These are phyloP conservation scores for Volvox carteri DNA, from an alignment of 163 green algal genomes.

Conservation along the genomic window DNA sequence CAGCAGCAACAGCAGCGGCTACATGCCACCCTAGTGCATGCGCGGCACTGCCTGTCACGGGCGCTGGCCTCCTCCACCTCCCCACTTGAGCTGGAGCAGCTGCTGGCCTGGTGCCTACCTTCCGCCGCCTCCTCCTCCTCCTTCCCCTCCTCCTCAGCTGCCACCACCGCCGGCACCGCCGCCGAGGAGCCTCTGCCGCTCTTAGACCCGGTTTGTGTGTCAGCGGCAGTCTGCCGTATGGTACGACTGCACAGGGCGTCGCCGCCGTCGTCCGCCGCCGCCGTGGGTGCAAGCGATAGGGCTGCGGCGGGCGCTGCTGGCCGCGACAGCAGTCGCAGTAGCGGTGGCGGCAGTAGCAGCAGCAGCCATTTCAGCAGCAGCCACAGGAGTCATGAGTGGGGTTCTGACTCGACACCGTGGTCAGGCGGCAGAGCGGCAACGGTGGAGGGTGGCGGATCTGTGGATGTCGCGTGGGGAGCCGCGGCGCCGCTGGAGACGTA, in stretches of 20 bases:
- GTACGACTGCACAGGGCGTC: neutral
- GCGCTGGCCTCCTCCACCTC: neutral
- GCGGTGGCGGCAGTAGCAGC: neutral
- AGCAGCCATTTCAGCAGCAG: neutral
- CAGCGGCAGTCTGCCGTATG: constrained; percentile 43
- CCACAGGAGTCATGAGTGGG: too few relatives aligned
- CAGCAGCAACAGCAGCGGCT: neutral
- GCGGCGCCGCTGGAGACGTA: neutral
- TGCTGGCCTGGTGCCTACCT: neutral
- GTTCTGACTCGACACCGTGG: too few relatives aligned
- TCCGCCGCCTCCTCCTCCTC: too few relatives aligned
- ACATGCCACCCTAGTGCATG: neutral
- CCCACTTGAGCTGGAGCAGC: neutral
- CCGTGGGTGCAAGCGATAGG: neutral
- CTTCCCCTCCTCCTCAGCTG: too few relatives aligned
- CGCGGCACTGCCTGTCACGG: constrained; percentile 21
- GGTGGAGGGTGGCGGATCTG: neutral
- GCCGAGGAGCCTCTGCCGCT: too few relatives aligned
- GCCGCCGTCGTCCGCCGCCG: neutral
- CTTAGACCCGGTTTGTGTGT: constrained; percentile 38
- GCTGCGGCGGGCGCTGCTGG: neutral
- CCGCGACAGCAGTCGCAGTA: neutral
- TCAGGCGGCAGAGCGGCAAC: neutral
- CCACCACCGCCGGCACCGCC: too few relatives aligned
- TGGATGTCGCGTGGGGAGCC: neutral